Evolutionary conservation across 805 yeast species (phyloP).

Genomic region (Groenewaldozyma tartarivorans): DNA sequence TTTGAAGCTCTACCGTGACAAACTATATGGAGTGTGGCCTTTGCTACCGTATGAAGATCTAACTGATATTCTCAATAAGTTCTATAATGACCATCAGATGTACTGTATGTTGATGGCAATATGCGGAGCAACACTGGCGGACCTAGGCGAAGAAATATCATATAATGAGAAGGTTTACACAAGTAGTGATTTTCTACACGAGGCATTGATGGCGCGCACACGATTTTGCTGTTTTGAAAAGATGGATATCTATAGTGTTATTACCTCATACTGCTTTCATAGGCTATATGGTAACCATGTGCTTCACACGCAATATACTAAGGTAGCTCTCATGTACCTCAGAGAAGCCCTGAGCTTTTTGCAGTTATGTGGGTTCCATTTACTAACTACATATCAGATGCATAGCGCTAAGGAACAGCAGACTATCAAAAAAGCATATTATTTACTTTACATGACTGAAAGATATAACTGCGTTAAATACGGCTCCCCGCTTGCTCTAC

Average conservation of each 20-base stretch:
- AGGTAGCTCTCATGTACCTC: slow-evolving; percentile 9
- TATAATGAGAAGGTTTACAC: not conserved
- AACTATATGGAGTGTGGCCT: slow-evolving; percentile 13
- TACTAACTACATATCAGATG: slow-evolving; percentile 2
- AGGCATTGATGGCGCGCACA: slow-evolving; percentile 6
- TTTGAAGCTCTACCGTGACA: slow-evolving; percentile 6
- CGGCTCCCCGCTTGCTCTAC: slow-evolving; percentile 9
- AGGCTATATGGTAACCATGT: slow-evolving; percentile 8
- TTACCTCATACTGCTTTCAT: slow-evolving; percentile 11
- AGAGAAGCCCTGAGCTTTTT: slow-evolving; percentile 11
- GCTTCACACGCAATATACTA: slow-evolving; percentile 1
- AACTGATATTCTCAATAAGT: not conserved
- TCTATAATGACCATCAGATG: slow-evolving; percentile 5
- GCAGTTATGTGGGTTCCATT: slow-evolving; percentile 8
- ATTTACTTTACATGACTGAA: slow-evolving; percentile 11
- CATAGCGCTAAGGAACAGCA: slow-evolving; percentile 8
- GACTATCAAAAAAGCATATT: slow-evolving; percentile 8
- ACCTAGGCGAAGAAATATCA: slow-evolving; percentile 5
- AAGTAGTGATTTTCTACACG: not conserved
- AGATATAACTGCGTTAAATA: slow-evolving; percentile 9
- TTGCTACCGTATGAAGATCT: slow-evolving; percentile 3
- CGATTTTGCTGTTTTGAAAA: slow-evolving; percentile 5
- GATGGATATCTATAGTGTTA: slow-evolving; percentile 6
- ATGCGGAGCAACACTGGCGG: slow-evolving; percentile 10
- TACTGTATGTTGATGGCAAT: slow-evolving; percentile 7